Conservation (phyloP, 108 stramenopile genomes). For the Nitzschia sp. region DNA sequence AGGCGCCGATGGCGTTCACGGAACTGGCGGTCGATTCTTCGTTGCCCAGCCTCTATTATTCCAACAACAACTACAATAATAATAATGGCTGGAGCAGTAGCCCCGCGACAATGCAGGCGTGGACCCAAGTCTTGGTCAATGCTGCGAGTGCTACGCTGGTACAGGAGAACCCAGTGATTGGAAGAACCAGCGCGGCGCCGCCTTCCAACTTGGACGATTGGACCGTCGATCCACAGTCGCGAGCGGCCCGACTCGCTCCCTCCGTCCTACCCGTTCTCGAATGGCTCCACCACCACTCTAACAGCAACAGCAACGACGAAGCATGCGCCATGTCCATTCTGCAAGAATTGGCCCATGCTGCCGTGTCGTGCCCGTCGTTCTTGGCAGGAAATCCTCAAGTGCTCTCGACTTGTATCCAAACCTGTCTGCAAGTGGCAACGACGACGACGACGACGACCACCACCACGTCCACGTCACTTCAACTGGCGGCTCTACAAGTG, state of each 20-base stretch:
- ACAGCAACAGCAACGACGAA: not conserved
- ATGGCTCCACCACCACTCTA: not conserved
- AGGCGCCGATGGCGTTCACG: constrained; percentile 51
- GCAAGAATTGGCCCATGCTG: constrained; percentile 29
- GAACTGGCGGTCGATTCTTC: constrained; percentile 14
- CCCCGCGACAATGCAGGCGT: constrained; percentile 27
- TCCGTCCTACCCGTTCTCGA: constrained; percentile 19
- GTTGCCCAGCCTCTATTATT: not conserved
- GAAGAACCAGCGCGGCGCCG: not conserved
- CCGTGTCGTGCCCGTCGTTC: constrained; percentile 48
- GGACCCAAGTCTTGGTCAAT: constrained; percentile 42
- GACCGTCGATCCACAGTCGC: constrained; percentile 30
- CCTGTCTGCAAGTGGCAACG: constrained; percentile 45
- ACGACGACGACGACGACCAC: not conserved
- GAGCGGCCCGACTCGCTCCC: constrained; percentile 30
- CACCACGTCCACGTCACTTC: constrained; percentile 19
- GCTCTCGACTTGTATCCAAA: constrained; percentile 30
- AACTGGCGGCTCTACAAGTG: constrained; percentile 53
- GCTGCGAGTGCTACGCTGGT: constrained; percentile 46
- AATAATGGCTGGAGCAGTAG: constrained; percentile 11
- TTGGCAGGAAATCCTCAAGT: constrained; percentile 48
- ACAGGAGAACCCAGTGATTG: not conserved
- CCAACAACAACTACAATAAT: no score
- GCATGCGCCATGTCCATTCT: constrained; percentile 14
- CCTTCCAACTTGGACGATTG: constrained; percentile 27